Evolutionary conservation across 1,284 basidiomycete species (phyloP).

Genomic region (Cryptococcus sp.): DNA sequence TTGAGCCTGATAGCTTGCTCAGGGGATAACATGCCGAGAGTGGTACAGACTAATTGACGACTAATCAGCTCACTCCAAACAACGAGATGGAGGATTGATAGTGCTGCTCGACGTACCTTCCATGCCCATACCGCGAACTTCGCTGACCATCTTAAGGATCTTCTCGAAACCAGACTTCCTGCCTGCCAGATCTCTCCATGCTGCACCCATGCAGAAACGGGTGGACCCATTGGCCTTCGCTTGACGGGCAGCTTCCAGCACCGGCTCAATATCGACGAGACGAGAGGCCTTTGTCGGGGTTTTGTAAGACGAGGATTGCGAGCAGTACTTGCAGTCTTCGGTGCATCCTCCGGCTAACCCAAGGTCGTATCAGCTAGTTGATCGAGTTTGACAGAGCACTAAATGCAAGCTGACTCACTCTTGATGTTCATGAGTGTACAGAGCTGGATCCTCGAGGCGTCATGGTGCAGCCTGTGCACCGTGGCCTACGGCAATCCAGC

Average conservation of each 20-base stretch:
- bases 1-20: slow-evolving; percentile 93
- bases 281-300: slow-evolving; percentile 86
- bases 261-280: slow-evolving; percentile 87
- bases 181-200: slow-evolving; percentile 95
- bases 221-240: slow-evolving; percentile 97
- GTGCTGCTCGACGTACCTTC: slow-evolving; percentile 56
- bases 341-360: slow-evolving; percentile 82
- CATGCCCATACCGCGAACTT: slow-evolving; percentile 86
- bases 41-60: slow-evolving; percentile 76
- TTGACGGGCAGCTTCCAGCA: slow-evolving; percentile 83
- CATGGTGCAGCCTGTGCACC: slow-evolving; percentile 83
- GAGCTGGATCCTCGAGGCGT: slow-evolving; percentile 86
- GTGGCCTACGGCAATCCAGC: slow-evolving; percentile 43
- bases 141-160: slow-evolving; percentile 87
- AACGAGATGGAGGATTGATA: neutral
- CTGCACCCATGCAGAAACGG: slow-evolving; percentile 98
- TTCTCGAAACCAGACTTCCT: slow-evolving; percentile 92
- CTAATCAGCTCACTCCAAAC: neutral
- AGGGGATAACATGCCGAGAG: slow-evolving; percentile 91
- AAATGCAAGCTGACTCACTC: slow-evolving; percentile 61
- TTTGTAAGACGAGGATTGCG: slow-evolving; percentile 88
- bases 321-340: slow-evolving; percentile 98
- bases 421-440: slow-evolving; percentile 99
- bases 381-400: too few species aligned
- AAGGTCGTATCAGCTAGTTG: neutral